These are phyloP conservation scores for Aureobasidium mangrovei DNA, from an alignment of 2,329 filamentous ascomycete species.

Conservation along the genomic window DNA sequence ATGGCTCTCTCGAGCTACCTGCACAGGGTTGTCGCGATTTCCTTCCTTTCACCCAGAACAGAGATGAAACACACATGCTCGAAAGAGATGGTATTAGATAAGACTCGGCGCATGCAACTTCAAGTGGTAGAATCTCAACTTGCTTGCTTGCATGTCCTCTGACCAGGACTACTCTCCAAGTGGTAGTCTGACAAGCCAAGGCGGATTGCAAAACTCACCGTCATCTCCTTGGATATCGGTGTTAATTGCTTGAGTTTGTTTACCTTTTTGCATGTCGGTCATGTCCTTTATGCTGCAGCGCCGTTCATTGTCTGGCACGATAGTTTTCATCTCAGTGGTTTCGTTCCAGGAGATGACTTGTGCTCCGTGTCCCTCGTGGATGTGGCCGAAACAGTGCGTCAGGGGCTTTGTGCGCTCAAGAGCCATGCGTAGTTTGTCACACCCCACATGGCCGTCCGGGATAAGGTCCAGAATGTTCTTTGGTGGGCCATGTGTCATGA, in stretches of 20 bases:
- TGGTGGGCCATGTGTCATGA: constrained; percentile 55
- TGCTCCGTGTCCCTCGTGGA: constrained; percentile 47
- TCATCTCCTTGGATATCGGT: constrained; percentile 41
- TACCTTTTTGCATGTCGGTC: not conserved
- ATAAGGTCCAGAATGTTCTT: constrained; percentile 41
- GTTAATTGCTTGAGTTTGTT: constrained; percentile 48
- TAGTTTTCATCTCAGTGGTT: not conserved
- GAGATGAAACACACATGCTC: too few species aligned
- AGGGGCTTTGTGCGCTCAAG: constrained; percentile 41
- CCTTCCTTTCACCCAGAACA: too few species aligned
- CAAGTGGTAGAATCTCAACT: not conserved
- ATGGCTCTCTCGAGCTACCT: too few species aligned
- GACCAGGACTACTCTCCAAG: not conserved
- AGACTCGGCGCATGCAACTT: too few species aligned
- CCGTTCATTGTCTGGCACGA: not conserved
- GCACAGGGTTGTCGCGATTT: too few species aligned
- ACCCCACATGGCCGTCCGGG: constrained; percentile 39
- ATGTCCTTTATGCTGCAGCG: not conserved
- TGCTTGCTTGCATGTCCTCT: not conserved
- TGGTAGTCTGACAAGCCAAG: constrained; percentile 43
- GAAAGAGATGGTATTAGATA: too few species aligned
- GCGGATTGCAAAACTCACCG: constrained; percentile 39
- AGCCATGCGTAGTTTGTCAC: constrained; percentile 44
- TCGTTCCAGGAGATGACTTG: constrained; percentile 31
- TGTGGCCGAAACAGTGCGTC: constrained; percentile 55